phyloP scores from a whole-genome alignment of 202 grass and related monocot species.

The Carex arenaria region DNA sequence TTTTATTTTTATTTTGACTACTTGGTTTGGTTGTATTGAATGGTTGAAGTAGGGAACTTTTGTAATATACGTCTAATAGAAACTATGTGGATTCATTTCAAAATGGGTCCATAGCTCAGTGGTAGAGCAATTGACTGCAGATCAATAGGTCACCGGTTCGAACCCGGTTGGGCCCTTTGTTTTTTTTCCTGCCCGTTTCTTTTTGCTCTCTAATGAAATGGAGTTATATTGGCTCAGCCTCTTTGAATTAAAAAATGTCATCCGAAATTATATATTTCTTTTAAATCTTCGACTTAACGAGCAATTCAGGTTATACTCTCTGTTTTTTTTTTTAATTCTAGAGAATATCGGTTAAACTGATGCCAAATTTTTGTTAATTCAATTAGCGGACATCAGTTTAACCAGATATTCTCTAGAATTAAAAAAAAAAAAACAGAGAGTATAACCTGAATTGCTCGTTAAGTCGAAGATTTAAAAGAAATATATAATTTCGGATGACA shows the following conservation, averaged over 20 bases:
- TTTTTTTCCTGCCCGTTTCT: too few species aligned
- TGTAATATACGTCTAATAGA: not conserved
- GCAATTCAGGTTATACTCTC: not conserved
- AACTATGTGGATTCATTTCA: not conserved
- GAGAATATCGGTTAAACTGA: too few species aligned
- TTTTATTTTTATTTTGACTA: not conserved
- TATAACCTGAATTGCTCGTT: not conserved
- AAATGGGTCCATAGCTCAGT: slow-evolving; percentile 85
- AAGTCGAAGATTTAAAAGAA: not conserved
- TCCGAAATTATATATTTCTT: too few species aligned
- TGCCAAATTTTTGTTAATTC: too few species aligned
- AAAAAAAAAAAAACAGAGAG: not conserved
- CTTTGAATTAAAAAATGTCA: not conserved
- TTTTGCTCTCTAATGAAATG: too few species aligned
- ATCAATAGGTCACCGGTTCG: slow-evolving; percentile 97
- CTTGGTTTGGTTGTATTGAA: not conserved
- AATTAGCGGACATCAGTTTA: too few species aligned
- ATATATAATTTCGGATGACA: not conserved
- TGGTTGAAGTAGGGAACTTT: too few species aligned
- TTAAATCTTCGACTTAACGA: not conserved
- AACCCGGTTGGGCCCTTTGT: slow-evolving; percentile 72
- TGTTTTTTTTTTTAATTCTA: not conserved
- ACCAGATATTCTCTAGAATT: not conserved
- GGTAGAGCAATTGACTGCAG: slow-evolving; percentile 99
- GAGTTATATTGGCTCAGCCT: too few species aligned